Conservation (phyloP, 2,329 filamentous ascomycete genomes). For the Penicillium palitans region DNA sequence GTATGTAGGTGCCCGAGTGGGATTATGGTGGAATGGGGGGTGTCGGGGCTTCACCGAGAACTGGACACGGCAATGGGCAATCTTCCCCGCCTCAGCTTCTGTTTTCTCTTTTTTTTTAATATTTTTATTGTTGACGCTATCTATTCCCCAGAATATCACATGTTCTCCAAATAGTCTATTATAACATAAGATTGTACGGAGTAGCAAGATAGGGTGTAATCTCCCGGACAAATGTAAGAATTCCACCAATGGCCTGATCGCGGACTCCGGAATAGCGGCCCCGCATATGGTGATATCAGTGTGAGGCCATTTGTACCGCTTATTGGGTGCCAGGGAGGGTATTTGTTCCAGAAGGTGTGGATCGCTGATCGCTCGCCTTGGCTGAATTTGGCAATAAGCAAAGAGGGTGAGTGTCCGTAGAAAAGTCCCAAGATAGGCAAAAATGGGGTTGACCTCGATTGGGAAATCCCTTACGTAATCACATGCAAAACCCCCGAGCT, state of each 20-base stretch:
- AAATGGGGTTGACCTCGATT: neutral
- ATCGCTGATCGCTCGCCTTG: conserved; percentile 28
- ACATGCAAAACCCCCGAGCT: neutral
- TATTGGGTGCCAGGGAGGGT: conserved; percentile 17
- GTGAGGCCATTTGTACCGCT: conserved; percentile 10
- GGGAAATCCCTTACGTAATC: conserved; percentile 12
- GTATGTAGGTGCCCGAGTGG: neutral
- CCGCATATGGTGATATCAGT: conserved; percentile 28
- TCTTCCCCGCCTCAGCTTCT: neutral
- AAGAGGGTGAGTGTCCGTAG: neutral
- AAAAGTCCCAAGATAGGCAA: neutral
- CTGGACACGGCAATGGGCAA: conserved; percentile 12
- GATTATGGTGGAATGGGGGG: neutral
- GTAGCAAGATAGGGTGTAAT: conserved; percentile 4
- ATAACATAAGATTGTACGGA: neutral
- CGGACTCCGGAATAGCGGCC: conserved; percentile 17
- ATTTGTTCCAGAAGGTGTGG: conserved; percentile 30
- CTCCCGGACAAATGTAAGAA: neutral
- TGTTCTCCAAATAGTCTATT: neutral
- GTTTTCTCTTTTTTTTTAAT: neutral
- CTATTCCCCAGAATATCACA: conserved; percentile 10
- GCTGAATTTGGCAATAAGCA: conserved; percentile 1
- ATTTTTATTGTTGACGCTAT: neutral
- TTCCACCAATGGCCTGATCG: conserved; percentile 11
- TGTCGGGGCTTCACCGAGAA: conserved; percentile 22